These are phyloP conservation scores for Bimuria novae-zelandiae DNA, from an alignment of 2,329 filamentous ascomycete genomes.

Conservation along the genomic window DNA sequence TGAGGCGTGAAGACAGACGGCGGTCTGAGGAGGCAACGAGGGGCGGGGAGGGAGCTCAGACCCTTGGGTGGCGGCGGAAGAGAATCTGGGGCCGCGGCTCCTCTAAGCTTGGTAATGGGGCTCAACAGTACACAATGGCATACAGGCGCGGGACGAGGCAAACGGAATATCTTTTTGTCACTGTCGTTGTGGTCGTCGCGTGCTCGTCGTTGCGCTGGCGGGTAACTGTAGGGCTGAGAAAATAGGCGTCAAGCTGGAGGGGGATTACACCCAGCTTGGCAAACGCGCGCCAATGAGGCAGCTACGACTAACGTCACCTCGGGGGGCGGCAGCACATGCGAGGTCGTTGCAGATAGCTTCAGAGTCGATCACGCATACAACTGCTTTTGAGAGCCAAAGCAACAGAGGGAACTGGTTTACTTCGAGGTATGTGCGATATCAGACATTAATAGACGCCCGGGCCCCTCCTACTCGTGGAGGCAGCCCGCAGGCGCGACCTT, in stretches of 20 bases:
- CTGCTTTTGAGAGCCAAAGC: background rate
- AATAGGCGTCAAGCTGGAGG: slow-evolving; percentile 26
- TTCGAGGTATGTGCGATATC: background rate
- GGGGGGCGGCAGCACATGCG: background rate
- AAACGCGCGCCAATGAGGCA: slow-evolving; percentile 19
- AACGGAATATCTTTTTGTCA: background rate
- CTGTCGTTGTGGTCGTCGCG: slow-evolving; percentile 33
- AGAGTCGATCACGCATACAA: background rate
- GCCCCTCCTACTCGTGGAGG: background rate
- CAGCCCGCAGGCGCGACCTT: background rate
- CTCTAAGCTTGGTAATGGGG: slow-evolving; percentile 20
- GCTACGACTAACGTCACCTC: slow-evolving; percentile 13
- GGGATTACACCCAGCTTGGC: slow-evolving; percentile 18
- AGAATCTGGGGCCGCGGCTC: slow-evolving; percentile 38
- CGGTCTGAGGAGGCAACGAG: slow-evolving; percentile 33
- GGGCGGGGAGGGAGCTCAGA: slow-evolving; percentile 36
- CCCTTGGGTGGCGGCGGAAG: slow-evolving; percentile 36
- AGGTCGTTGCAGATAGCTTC: background rate
- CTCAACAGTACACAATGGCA: slow-evolving; percentile 22
- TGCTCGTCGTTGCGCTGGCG: slow-evolving; percentile 30
- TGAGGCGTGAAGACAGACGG: slow-evolving; percentile 28
- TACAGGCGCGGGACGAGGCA: slow-evolving; percentile 4
- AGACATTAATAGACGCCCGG: background rate
- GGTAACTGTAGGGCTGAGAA: slow-evolving; percentile 29
- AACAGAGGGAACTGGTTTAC: background rate